Evolutionary conservation across 176 grass and related monocot genomes (phyloP), one percentile per base, ranked within the genome.

Genomic region (Aegilops bicornis): DNA sequence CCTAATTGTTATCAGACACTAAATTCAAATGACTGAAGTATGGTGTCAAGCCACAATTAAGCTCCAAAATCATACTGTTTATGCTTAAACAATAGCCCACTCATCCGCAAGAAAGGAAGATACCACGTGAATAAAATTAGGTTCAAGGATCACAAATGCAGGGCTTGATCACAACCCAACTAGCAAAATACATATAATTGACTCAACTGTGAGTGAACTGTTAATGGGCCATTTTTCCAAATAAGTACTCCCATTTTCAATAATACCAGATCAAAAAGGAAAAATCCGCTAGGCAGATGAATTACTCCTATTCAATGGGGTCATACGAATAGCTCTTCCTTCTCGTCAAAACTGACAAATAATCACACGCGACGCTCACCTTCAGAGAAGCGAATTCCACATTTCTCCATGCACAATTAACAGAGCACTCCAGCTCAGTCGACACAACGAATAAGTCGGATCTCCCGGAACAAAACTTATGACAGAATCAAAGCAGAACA

Each of bases 391-490:
- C 7, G 7, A 59, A 59, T 59, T 59, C 56, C 20, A 22, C 19
- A 59, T 59, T 59, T 22, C 7, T 0, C 19, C 56, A 59, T 22
- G 56, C 56, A 54, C n/a, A 52, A 2, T 61, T 6, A 59, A 42
- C 8, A n/a, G 25, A 35, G 59, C 63, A 74, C 10, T 54, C 43
- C 1, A 16, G 73, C 31, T 30, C 32, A 68, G 32, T 66, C 10
- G 8, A 45, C 45, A 17, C 32, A 73, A 36, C 35, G 43, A 79
- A 48, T 8, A 69, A 29, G 23, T 23, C 39, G 15, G 25, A 75
- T 27, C 74, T 56, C 43, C 33, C 8, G 66, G 60, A 87, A 79
- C 85, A 59, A 64, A 22, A 79, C 32, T 32, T 50, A 56, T 29
- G 1, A 32, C 6, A 7, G 0, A n/a, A 85, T 40, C 43, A 27